Evolutionary conservation across 2,329 filamentous ascomycete genomes (phyloP).

Genomic region (Aspergillus tubingensis): DNA sequence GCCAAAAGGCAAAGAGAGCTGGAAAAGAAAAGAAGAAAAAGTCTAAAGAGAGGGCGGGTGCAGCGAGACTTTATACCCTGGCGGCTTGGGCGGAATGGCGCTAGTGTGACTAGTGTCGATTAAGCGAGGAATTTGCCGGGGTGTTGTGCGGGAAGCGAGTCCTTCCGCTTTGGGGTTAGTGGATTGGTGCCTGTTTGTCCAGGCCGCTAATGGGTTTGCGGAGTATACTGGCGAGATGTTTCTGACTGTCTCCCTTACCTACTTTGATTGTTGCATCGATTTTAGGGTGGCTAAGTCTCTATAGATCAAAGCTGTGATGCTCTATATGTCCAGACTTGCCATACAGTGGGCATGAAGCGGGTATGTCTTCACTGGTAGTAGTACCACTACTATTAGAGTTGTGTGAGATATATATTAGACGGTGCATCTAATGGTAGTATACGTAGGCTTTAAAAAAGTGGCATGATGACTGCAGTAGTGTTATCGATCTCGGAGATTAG

Average conservation of each 20-base stretch:
- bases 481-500: too few relatives aligned
- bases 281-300: too few relatives aligned
- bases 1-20: constrained; percentile 60
- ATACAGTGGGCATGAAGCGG: too few relatives aligned
- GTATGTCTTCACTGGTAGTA: too few relatives aligned
- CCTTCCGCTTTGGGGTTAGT: not conserved
- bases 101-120: constrained; percentile 14
- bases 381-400: too few relatives aligned
- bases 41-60: constrained; percentile 28
- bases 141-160: too few relatives aligned
- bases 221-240: not conserved
- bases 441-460: too few relatives aligned
- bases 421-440: too few relatives aligned
- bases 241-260: not conserved
- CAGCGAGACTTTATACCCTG: constrained; percentile 9
- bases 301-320: too few relatives aligned
- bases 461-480: too few relatives aligned
- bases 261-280: not conserved
- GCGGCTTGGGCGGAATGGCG: not conserved
- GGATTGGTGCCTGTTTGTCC: not conserved
- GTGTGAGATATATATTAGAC: too few relatives aligned
- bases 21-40: constrained; percentile 45
- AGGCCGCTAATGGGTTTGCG: not conserved
- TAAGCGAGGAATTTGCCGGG: constrained; percentile 6
- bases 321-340: too few relatives aligned